These are phyloP conservation scores for Plenodomus biglobosus DNA, from an alignment of 2,329 filamentous ascomycete species.

Conservation along the genomic window DNA sequence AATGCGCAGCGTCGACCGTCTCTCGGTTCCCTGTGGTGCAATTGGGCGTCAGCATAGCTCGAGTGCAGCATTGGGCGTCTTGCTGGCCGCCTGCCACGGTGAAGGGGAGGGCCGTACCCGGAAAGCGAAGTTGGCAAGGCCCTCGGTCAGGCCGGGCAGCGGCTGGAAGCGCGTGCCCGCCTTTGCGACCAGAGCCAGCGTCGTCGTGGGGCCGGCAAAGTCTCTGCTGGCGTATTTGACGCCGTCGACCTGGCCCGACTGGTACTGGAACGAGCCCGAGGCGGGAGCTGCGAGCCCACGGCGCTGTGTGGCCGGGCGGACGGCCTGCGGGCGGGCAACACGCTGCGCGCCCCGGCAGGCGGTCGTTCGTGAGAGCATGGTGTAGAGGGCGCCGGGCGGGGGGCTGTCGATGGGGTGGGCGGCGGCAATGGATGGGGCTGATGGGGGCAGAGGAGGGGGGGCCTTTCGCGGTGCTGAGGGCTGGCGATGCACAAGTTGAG, in stretches of 20 bases:
- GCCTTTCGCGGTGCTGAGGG: slow-evolving; percentile 14
- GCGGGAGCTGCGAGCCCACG: slow-evolving; percentile 67
- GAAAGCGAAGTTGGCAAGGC: slow-evolving; percentile 94
- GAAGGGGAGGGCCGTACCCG: no score
- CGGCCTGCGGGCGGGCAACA: slow-evolving; percentile 62
- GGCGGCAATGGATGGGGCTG: slow-evolving; percentile 51
- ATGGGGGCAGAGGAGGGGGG: slow-evolving; percentile 32
- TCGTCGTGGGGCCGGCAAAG: slow-evolving; percentile 82
- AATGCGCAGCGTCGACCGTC: slow-evolving; percentile 88
- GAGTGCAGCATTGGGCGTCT: background rate
- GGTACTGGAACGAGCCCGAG: slow-evolving; percentile 80
- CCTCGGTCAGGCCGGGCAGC: slow-evolving; percentile 84
- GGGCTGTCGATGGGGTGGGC: slow-evolving; percentile 52
- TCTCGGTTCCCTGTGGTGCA: slow-evolving; percentile 71
- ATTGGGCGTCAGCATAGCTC: slow-evolving; percentile 32
- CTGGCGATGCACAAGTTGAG: slow-evolving; percentile 8
- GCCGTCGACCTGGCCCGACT: slow-evolving; percentile 80
- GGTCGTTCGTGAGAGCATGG: slow-evolving; percentile 69
- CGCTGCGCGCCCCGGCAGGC: slow-evolving; percentile 65
- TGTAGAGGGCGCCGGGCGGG: slow-evolving; percentile 42
- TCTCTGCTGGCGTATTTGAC: slow-evolving; percentile 93
- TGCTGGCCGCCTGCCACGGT: no score
- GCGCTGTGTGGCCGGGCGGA: slow-evolving; percentile 53
- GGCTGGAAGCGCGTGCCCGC: slow-evolving; percentile 92
- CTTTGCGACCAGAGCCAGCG: slow-evolving; percentile 88